Conservation (phyloP, 441 rosid species). For the Euphorbia schlechtendalii region DNA sequence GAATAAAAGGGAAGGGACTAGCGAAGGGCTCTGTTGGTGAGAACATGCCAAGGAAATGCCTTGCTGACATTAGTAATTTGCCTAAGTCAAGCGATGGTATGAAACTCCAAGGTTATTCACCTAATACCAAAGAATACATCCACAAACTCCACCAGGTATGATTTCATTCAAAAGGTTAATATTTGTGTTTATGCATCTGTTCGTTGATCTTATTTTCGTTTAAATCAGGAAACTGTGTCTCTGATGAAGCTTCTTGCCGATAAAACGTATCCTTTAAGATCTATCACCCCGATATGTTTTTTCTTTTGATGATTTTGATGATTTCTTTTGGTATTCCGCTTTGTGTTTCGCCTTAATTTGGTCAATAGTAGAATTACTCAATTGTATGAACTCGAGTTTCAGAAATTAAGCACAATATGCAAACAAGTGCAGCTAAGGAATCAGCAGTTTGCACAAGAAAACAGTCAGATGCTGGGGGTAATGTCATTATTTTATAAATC, state of each 20-base stretch:
- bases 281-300: neutral
- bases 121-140: conserved; percentile 27
- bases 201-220: neutral
- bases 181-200: neutral
- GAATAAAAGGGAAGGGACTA: no score
- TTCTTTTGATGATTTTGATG: conserved; percentile 13
- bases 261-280: conserved; percentile 41
- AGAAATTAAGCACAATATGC: conserved; percentile 40
- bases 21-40: no score
- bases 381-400: conserved; percentile 39
- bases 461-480: conserved; percentile 61
- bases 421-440: conserved; percentile 59
- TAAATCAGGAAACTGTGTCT: conserved; percentile 47
- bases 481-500: conserved; percentile 12
- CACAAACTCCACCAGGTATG: conserved; percentile 50
- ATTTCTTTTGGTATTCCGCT: conserved; percentile 15
- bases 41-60: no score
- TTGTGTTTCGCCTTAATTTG: conserved; percentile 18
- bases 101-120: conserved; percentile 22
- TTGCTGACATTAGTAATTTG: no score
- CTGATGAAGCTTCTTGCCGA: conserved; percentile 44
- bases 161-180: neutral
- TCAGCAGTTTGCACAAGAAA: conserved; percentile 46
- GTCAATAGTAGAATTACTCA: conserved; percentile 49
- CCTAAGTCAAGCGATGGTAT: conserved; percentile 14